These are phyloP conservation scores for Saccharomycopsis fibuligera DNA, from an alignment of 805 yeast genomes.

Conservation along the genomic window DNA sequence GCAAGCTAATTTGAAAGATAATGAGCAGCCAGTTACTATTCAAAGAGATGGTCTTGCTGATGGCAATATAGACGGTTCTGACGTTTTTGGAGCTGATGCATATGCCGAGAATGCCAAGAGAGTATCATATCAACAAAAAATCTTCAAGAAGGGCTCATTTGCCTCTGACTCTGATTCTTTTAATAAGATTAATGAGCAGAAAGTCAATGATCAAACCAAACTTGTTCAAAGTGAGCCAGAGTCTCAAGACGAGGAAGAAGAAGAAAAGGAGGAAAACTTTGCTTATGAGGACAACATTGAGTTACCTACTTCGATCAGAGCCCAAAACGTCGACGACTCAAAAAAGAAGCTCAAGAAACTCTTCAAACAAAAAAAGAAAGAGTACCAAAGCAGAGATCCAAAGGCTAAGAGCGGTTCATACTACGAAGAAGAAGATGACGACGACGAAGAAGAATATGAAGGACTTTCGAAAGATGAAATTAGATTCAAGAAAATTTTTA, in stretches of 20 bases:
- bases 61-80: neutral
- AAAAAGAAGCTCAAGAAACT: slow-evolving; percentile 12
- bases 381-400: neutral
- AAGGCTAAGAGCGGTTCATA: neutral
- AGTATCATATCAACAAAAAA: slow-evolving; percentile 20
- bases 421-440: slow-evolving; percentile 6
- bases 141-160: slow-evolving; percentile 9
- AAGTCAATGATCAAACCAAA: neutral
- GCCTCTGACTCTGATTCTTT: neutral
- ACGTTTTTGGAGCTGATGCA: neutral
- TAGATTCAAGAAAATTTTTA: slow-evolving; percentile 7
- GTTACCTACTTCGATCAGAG: slow-evolving; percentile 12
- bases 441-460: slow-evolving; percentile 21
- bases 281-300: neutral
- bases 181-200: neutral
- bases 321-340: slow-evolving; percentile 13
- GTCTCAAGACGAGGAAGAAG: neutral
- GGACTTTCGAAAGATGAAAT: slow-evolving; percentile 15
- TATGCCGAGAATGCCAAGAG: slow-evolving; percentile 8
- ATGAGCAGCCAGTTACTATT: neutral
- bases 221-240: neutral
- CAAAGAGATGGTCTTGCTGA: neutral
- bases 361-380: slow-evolving; percentile 12
- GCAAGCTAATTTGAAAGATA: neutral
- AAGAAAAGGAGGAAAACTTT: neutral